Conservation (phyloP, 345 rosid species). For the Erysimum cheiranthoides region DNA sequence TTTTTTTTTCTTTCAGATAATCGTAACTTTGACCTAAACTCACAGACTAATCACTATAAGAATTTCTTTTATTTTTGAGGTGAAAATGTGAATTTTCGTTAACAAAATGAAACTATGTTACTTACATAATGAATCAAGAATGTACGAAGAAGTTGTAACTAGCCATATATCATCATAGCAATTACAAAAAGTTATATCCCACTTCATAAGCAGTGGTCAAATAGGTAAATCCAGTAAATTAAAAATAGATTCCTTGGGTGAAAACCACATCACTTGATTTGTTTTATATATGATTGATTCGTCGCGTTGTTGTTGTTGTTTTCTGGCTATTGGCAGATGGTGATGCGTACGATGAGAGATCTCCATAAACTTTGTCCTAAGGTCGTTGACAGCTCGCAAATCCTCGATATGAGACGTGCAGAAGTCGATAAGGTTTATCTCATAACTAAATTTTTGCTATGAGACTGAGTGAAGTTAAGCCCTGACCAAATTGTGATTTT, state of each 20-base stretch:
- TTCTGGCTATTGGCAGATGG: constrained; percentile 48
- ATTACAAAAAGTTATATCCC: neutral
- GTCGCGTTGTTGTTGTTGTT: neutral
- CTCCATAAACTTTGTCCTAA: constrained; percentile 68
- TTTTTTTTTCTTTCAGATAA: neutral
- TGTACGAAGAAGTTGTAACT: constrained; percentile 23
- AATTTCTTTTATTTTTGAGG: neutral
- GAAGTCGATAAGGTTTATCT: constrained; percentile 57
- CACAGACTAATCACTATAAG: neutral
- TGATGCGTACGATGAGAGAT: constrained; percentile 69
- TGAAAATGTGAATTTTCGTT: constrained; percentile 11
- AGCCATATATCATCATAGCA: constrained; percentile 19
- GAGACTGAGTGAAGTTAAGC: constrained; percentile 13
- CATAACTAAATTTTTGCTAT: neutral
- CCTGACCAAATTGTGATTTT: neutral
- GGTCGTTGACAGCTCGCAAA: constrained; percentile 48
- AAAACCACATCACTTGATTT: constrained; percentile 10
- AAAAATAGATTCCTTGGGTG: neutral
- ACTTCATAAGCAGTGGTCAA: neutral
- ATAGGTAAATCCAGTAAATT: neutral
- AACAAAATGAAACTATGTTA: neutral
- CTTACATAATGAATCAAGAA: constrained; percentile 5
- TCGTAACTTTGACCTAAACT: neutral
- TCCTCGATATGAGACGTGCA: constrained; percentile 51
- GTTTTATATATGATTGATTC: constrained; percentile 19